These are phyloP conservation scores for Kodamaea restingae DNA, from an alignment of 805 yeast species.

Conservation along the genomic window DNA sequence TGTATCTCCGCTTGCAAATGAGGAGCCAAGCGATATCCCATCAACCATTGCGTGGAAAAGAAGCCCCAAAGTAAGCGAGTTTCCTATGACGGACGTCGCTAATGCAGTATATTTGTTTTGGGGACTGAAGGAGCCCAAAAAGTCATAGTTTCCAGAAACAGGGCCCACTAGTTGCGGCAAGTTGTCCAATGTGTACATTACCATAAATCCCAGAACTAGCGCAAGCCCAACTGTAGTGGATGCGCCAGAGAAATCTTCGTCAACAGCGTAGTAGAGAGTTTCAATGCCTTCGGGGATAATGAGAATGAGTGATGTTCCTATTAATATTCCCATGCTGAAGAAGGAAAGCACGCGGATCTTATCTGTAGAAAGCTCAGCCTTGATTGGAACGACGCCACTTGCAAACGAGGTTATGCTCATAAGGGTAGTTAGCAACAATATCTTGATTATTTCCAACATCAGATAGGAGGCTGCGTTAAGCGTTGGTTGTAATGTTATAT, in stretches of 20 bases:
- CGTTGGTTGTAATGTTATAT: background rate
- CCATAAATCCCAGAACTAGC: conserved; percentile 49
- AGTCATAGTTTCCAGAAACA: background rate
- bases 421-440: conserved; percentile 10
- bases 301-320: conserved; percentile 56
- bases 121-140: conserved; percentile 7
- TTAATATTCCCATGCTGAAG: conserved; percentile 55
- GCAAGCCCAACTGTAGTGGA: conserved; percentile 41
- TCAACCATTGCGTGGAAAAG: conserved; percentile 66
- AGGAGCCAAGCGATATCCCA: conserved; percentile 69
- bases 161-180: conserved; percentile 12
- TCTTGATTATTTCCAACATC: background rate
- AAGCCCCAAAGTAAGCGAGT: conserved; percentile 57
- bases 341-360: conserved; percentile 40
- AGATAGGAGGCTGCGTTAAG: background rate
- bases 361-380: conserved; percentile 21
- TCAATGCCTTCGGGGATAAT: conserved; percentile 67
- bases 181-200: conserved; percentile 51
- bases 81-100: conserved; percentile 26
- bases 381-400: conserved; percentile 26
- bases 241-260: conserved; percentile 15
- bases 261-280: conserved; percentile 27
- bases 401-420: conserved; percentile 20
- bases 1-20: conserved; percentile 37
- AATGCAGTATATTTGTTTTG: conserved; percentile 13